Evolutionary conservation across 2,329 filamentous ascomycete species (phyloP), one percentile per base, ranked within the genome.

Genomic region (Clarireedia hainanense): DNA sequence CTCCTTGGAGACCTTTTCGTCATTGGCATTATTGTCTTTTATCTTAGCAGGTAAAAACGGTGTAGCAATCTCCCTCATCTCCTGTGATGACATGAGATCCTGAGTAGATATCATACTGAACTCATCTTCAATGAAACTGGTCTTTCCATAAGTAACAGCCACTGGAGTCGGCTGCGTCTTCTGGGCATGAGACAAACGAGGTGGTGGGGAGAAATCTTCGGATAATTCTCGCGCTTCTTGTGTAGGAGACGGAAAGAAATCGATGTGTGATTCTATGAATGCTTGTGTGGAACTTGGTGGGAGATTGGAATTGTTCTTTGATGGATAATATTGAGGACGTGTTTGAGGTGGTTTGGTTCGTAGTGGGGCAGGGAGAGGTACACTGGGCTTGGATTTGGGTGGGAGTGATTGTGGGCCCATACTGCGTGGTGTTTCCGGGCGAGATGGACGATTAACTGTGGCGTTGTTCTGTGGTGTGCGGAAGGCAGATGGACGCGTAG

Each of bases 231-330:
- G 71, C 6, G 73, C 71, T 64, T 81, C 76, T 62, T 84, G 80
- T 0, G 78, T 80, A 0, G 77, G 73, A n/a, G 74, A 77, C 0
- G 79, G 79, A 46, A 81, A 78, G 58, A 81, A 75, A 53, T 80
- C 78, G 6, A 78, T 63, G 57, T 79, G 72, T 42, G 65, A 63
- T 30, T 73, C 67, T 7, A 81, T 68, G n/a, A 82, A 80, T 7
- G 74, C 70, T 58, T 81, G 80, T 0, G 79, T 82, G 60, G 76
- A 78, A 27, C 69, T 67, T 6, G 72, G 72, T 17, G 62, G 68
- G 1, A 61, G 47, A 34, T 43, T 50, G n/a, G 10, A 39, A 47
- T 30, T 12, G 39, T 36, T 52, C 36, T 20, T 37, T 47, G 3
- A 14, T 39, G 48, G 43, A 17, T 20, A 27, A 9, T 52, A 20